Conservation (phyloP, 1,139 yeast species). For the Saccharomycopsis hybrid region DNA sequence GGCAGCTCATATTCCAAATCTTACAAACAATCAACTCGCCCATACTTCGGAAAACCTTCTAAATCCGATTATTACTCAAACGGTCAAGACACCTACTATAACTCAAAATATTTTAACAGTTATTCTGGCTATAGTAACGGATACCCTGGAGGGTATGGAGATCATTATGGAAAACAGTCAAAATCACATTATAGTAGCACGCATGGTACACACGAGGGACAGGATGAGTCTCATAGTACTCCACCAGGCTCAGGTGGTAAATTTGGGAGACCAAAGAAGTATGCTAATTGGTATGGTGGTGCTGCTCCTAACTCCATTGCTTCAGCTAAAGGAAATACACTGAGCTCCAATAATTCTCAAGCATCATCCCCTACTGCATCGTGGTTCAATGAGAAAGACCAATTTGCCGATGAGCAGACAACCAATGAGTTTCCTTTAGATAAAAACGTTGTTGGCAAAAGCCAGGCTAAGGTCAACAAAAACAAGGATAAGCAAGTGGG, state of each 20-base stretch:
- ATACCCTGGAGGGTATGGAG: not conserved
- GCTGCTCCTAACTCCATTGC: not conserved
- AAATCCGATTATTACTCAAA: constrained; percentile 9
- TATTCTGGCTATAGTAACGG: constrained; percentile 1
- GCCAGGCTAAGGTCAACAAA: no score
- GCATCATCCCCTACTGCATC: constrained; percentile 1
- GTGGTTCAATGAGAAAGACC: not conserved
- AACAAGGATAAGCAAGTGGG: no score
- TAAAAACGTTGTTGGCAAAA: no score
- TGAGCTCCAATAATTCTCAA: not conserved
- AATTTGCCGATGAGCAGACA: not conserved
- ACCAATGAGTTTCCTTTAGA: no score
- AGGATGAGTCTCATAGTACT: constrained; percentile 8
- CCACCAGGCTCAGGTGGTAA: not conserved
- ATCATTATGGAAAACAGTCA: not conserved
- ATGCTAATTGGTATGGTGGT: constrained; percentile 6
- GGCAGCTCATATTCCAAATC: not conserved
- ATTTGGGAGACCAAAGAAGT: constrained; percentile 13
- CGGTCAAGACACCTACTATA: constrained; percentile 9
- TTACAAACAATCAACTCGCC: constrained; percentile 2
- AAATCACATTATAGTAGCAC: not conserved
- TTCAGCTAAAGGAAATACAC: not conserved
- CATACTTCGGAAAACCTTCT: constrained; percentile 10
- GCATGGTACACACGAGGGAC: not conserved
- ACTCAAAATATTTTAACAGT: constrained; percentile 9